phyloP scores from a whole-genome alignment of 192 early-diverging fungal genomes.

The Chytriomyces sp. region DNA sequence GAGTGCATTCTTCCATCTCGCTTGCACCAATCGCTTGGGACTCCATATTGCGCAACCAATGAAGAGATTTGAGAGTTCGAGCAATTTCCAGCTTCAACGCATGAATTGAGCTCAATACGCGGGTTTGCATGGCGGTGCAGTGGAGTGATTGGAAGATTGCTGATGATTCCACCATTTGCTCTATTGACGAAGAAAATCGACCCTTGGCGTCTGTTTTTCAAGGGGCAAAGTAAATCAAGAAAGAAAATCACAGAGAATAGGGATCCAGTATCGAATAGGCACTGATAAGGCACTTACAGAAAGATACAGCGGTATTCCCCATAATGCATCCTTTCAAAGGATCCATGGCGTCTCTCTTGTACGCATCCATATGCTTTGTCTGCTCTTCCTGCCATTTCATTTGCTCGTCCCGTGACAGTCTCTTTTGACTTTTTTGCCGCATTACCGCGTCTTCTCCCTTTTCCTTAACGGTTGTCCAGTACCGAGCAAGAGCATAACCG shows the following conservation, averaged over 20 bases:
- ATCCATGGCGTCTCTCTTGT: background rate
- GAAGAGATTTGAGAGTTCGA: slow-evolving; percentile 36
- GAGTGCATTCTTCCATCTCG: slow-evolving; percentile 44
- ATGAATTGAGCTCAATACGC: slow-evolving; percentile 34
- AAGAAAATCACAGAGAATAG: slow-evolving; percentile 23
- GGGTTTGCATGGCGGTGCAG: slow-evolving; percentile 24
- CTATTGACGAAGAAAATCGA: slow-evolving; percentile 38
- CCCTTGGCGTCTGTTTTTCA: slow-evolving; percentile 41
- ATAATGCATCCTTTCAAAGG: slow-evolving; percentile 16
- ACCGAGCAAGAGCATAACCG: background rate
- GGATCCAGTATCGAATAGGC: background rate
- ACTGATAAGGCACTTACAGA: slow-evolving; percentile 10
- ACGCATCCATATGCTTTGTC: background rate
- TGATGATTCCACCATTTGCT: slow-evolving; percentile 36
- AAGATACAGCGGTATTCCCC: slow-evolving; percentile 22
- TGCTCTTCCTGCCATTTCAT: slow-evolving; percentile 7
- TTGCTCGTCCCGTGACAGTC: background rate
- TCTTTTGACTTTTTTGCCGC: slow-evolving; percentile 1
- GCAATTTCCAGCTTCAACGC: slow-evolving; percentile 45
- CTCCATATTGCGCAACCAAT: slow-evolving; percentile 55
- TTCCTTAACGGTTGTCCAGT: background rate
- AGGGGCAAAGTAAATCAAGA: background rate
- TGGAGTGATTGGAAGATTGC: slow-evolving; percentile 39
- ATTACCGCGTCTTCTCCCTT: background rate
- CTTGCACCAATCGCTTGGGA: slow-evolving; percentile 43